These are phyloP conservation scores for Populus tremula DNA, from an alignment of 345 rosid genomes.

Conservation along the genomic window DNA sequence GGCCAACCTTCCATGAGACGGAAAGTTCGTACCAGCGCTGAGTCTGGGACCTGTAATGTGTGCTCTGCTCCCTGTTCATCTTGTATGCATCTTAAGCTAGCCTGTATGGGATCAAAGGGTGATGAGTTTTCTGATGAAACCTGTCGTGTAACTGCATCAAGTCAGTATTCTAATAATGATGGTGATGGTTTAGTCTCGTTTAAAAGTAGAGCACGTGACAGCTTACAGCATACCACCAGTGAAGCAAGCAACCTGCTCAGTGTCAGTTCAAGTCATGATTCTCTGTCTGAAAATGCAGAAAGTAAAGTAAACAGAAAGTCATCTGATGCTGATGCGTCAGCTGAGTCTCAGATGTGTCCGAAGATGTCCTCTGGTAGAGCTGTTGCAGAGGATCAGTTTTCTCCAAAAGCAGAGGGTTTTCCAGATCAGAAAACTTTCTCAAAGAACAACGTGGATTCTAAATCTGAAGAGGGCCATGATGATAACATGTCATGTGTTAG, in stretches of 20 bases:
- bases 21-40: constrained; percentile 39
- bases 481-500: constrained; percentile 51
- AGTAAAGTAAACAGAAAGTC: constrained; percentile 51
- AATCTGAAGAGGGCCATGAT: constrained; percentile 54
- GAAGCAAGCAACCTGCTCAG: constrained; percentile 57
- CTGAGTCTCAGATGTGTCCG: constrained; percentile 32
- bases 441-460: constrained; percentile 31
- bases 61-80: constrained; percentile 85
- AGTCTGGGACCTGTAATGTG: constrained; percentile 80
- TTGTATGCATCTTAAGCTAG: constrained; percentile 60
- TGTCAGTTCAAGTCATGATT: constrained; percentile 53
- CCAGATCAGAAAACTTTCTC: constrained; percentile 35
- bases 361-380: constrained; percentile 32
- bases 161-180: constrained; percentile 57
- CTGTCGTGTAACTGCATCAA: constrained; percentile 44
- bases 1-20: constrained; percentile 44
- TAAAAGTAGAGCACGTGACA: constrained; percentile 28
- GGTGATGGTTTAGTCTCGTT: constrained; percentile 30
- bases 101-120: constrained; percentile 50
- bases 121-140: constrained; percentile 67
- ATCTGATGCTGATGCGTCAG: constrained; percentile 42
- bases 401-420: constrained; percentile 32
- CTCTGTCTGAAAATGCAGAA: constrained; percentile 57
- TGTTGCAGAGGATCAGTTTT: constrained; percentile 28
- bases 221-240: constrained; percentile 41